Evolutionary conservation across 805 yeast species (phyloP), one percentile per base, ranked within the genome.

Genomic region (Tetrapisispora arboricola): DNA sequence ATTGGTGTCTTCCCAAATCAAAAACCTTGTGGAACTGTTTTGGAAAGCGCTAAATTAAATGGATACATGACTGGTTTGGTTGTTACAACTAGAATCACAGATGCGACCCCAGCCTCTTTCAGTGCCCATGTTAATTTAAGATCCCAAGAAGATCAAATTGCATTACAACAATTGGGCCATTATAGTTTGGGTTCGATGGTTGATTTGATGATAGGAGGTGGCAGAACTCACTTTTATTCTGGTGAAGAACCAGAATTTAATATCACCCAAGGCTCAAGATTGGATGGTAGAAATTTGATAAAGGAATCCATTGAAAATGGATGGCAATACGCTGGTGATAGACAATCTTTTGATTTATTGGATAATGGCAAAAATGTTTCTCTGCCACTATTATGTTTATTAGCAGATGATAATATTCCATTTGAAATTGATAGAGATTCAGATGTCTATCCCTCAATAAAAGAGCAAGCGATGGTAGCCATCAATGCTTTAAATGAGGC

Each of bases 41-140:
- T 88, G 49, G 97, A 88, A 63, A 94, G 94, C 1, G 78, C 90
- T 53, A 87, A 88, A 55, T 65, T 80, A 42, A 68, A 74, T 44
- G 95, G 95, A 1, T 85, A 78, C 61, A 60, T 68, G 50, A 88
- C 96, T 0, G 97, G 96, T 0, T 66, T 88, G 38, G 96, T 88
- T 20, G 96, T 87, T 22, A 88, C 95, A 21, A 87, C 96, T 0
- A 73, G 94, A 47, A 75, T 88, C 49, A 85, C 96, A 8, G 96
- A 88, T 58, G 96, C 96, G 13, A 88, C 96, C 0, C 96, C 96
- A 0, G 96, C 95, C 11, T 78, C 88, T 0, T 88, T 86, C 58
- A 76, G 85, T 31, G 53, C 94, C 2, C 97, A 88, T 58, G 92
- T 72, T 12, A 79, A 78, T 48, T 72, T 67, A 55, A 72, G 97